phyloP scores from a whole-genome alignment of 805 yeast genomes.

The Kodamaea restingae region DNA sequence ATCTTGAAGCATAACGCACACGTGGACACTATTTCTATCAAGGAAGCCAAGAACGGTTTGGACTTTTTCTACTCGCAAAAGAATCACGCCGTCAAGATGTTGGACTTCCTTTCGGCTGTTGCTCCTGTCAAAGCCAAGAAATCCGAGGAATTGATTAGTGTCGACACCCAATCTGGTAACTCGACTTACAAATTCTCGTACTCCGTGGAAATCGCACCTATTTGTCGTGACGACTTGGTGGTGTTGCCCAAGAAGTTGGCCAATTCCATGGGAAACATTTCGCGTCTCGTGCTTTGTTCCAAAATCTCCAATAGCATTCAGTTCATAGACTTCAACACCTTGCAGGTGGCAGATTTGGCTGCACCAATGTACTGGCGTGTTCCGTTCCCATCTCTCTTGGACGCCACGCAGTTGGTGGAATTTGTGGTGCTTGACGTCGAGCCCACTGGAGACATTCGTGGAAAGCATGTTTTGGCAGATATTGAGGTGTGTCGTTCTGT shows the following conservation, averaged over 20 bases:
- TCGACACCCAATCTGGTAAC: conserved; percentile 87
- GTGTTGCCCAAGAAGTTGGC: conserved; percentile 88
- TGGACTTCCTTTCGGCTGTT: conserved; percentile 81
- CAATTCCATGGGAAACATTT: conserved; percentile 72
- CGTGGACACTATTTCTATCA: conserved; percentile 86
- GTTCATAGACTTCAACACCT: conserved; percentile 78
- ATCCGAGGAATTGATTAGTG: conserved; percentile 87
- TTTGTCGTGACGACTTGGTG: conserved; percentile 94
- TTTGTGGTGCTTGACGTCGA: conserved; percentile 92
- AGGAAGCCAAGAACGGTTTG: conserved; percentile 89
- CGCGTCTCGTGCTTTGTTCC: conserved; percentile 79
- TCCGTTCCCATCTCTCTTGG: conserved; percentile 75
- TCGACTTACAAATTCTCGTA: conserved; percentile 86
- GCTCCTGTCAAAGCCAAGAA: conserved; percentile 80
- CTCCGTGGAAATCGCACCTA: conserved; percentile 91
- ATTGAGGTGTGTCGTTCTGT: conserved; percentile 84
- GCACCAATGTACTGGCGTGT: conserved; percentile 75
- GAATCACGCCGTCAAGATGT: conserved; percentile 90
- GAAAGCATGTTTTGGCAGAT: conserved; percentile 82
- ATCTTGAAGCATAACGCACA: conserved; percentile 92
- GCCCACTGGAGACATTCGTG: conserved; percentile 75
- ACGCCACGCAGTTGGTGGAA: conserved; percentile 72
- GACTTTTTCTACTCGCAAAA: conserved; percentile 88
- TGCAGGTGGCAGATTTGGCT: conserved; percentile 71
- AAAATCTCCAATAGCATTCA: conserved; percentile 80